These are phyloP conservation scores for Blumeria graminis DNA, from an alignment of 2,329 filamentous ascomycete genomes.

Conservation along the genomic window DNA sequence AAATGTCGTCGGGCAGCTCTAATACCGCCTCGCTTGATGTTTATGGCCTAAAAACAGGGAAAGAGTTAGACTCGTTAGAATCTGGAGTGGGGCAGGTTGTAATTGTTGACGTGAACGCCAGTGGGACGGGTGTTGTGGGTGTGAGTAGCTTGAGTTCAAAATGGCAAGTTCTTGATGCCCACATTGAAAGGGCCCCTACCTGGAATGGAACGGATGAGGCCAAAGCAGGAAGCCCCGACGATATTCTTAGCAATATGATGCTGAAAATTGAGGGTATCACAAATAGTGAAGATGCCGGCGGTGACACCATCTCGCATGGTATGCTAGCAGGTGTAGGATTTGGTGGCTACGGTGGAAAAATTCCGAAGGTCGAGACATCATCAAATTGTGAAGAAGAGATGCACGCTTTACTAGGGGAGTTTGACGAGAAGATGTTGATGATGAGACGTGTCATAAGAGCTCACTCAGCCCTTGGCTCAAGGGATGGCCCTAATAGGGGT, in stretches of 20 bases:
- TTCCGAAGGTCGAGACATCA: slow-evolving; percentile 4
- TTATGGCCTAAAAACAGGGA: neutral
- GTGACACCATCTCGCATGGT: neutral
- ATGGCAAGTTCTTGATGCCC: slow-evolving; percentile 40
- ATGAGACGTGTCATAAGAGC: slow-evolving; percentile 19
- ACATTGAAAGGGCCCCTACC: slow-evolving; percentile 33
- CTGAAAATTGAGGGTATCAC: slow-evolving; percentile 28
- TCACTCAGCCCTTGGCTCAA: neutral
- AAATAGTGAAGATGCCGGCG: slow-evolving; percentile 10
- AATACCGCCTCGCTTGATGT: neutral
- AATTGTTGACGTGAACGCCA: slow-evolving; percentile 28
- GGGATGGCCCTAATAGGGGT: neutral
- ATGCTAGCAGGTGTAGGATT: slow-evolving; percentile 1
- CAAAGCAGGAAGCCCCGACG: slow-evolving; percentile 12
- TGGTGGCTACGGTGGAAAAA: neutral
- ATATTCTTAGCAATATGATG: slow-evolving; percentile 22
- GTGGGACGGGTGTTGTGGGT: slow-evolving; percentile 31
- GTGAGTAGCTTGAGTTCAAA: slow-evolving; percentile 49
- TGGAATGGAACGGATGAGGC: slow-evolving; percentile 26
- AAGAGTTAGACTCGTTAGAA: slow-evolving; percentile 1
- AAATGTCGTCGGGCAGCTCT: neutral
- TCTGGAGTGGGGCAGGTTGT: slow-evolving; percentile 20
- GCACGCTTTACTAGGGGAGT: slow-evolving; percentile 27
- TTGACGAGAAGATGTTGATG: slow-evolving; percentile 30
- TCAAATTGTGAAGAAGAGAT: slow-evolving; percentile 22